Percentiles rank a stretch among this genome's conserved stretches.
Evolutionary conservation across 2,329 filamentous ascomycete species (phyloP).

Genomic region (Apiospora arundinis): DNA sequence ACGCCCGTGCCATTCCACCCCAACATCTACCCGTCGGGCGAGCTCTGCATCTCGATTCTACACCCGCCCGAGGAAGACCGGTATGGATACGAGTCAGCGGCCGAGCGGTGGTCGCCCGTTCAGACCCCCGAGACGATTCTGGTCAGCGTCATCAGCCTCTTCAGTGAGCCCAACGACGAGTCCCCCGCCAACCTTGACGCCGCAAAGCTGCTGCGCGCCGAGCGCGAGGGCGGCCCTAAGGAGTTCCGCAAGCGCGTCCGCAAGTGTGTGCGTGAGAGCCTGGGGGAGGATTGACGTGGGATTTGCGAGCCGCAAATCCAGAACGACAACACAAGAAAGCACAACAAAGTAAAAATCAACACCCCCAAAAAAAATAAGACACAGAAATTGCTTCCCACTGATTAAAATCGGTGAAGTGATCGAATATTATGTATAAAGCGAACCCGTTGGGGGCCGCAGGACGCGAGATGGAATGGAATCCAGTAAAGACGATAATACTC

Average conservation of each 20-base stretch:
- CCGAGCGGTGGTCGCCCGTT: constrained; percentile 93
- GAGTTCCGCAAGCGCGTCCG: constrained; percentile 83
- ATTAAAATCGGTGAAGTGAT: neutral
- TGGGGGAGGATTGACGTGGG: constrained; percentile 68
- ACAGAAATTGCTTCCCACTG: neutral
- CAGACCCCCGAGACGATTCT: constrained; percentile 96
- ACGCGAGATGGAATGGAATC: too few relatives aligned
- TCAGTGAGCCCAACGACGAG: constrained; percentile 93
- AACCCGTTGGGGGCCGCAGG: neutral
- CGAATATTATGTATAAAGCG: neutral
- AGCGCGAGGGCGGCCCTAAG: constrained; percentile 63
- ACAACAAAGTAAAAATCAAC: neutral
- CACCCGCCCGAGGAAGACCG: constrained; percentile 94
- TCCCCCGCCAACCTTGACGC: constrained; percentile 95
- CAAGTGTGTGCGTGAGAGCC: constrained; percentile 79
- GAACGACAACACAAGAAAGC: neutral
- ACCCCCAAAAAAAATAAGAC: neutral
- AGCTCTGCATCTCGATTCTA: constrained; percentile 95
- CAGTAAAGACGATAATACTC: neutral
- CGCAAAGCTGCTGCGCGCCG: constrained; percentile 84
- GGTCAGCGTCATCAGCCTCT: constrained; percentile 88
- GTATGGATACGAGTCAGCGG: constrained; percentile 89
- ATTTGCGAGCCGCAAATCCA: neutral
- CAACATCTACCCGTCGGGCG: constrained; percentile 87
- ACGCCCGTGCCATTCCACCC: constrained; percentile 87